These are phyloP conservation scores for Thymus mandschuricus DNA, from an alignment of 257 asterid species.

Conservation along the genomic window DNA sequence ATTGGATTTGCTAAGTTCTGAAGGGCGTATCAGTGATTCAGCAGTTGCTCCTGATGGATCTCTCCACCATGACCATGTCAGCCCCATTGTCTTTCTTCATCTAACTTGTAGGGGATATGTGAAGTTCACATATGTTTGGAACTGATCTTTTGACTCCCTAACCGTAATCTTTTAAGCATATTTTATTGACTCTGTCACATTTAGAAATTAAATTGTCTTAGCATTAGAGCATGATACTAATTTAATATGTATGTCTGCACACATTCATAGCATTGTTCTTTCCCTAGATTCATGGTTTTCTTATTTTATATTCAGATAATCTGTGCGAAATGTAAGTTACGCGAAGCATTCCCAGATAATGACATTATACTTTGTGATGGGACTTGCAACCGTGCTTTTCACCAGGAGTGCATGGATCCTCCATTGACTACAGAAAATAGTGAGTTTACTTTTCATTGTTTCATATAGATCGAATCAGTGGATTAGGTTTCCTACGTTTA, in stretches of 20 bases:
- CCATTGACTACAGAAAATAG: constrained; percentile 84
- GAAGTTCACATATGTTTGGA: constrained; percentile 13
- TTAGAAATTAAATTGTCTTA: constrained; percentile 10
- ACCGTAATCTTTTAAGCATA: not conserved
- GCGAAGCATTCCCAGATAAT: constrained; percentile 82
- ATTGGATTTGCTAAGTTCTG: constrained; percentile 83
- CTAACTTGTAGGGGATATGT: constrained; percentile 2
- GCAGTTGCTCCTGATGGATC: constrained; percentile 89
- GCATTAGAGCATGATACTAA: not conserved
- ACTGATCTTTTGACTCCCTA: constrained; percentile 11
- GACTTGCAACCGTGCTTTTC: constrained; percentile 93
- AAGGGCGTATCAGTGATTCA: constrained; percentile 67
- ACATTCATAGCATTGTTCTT: not conserved
- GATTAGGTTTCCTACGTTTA: constrained; percentile 20
- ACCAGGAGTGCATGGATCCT: constrained; percentile 93
- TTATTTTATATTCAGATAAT: constrained; percentile 61
- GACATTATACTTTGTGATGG: constrained; percentile 97
- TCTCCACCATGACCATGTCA: constrained; percentile 88
- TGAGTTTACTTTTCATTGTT: constrained; percentile 46
- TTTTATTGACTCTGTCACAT: not conserved
- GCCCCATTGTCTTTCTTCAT: constrained; percentile 29
- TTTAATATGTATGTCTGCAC: not conserved
- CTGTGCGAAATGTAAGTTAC: constrained; percentile 88
- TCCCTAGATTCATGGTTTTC: constrained; percentile 20
- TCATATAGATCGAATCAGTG: constrained; percentile 18